Evolutionary conservation across 2,329 filamentous ascomycete species (phyloP).

Genomic region (Xylaria polymorpha): DNA sequence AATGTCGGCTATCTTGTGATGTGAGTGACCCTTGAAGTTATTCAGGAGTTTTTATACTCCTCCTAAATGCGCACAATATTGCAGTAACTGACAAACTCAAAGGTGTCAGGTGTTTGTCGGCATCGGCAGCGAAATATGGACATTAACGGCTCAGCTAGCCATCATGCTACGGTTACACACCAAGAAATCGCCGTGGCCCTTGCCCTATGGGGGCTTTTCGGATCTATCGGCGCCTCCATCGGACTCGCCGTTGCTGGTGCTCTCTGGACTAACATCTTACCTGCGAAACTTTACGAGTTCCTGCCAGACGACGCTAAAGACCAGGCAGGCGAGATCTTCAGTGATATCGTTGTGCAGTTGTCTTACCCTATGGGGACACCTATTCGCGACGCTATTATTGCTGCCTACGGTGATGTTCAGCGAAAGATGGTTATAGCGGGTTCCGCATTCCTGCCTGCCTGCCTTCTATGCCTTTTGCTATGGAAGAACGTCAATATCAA

Average conservation of each 20-base stretch:
- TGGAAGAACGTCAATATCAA: conserved; percentile 30
- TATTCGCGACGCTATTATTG: conserved; percentile 12
- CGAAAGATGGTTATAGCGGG: conserved; percentile 26
- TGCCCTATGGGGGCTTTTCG: conserved; percentile 14
- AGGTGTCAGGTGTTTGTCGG: conserved; percentile 22
- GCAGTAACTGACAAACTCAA: background rate
- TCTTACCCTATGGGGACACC: conserved; percentile 13
- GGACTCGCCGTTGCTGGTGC: conserved; percentile 17
- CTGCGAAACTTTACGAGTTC: conserved; percentile 21
- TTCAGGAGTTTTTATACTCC: background rate
- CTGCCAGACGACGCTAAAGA: conserved; percentile 13
- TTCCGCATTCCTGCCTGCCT: conserved; percentile 15
- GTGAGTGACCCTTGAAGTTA: conserved; percentile 1
- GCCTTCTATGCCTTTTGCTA: conserved; percentile 20
- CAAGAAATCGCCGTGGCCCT: conserved; percentile 23
- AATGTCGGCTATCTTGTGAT: conserved; percentile 20
- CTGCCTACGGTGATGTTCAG: conserved; percentile 20
- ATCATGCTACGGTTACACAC: conserved; percentile 23
- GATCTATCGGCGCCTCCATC: conserved; percentile 20
- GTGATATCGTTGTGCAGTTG: conserved; percentile 10
- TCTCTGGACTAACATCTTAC: conserved; percentile 21
- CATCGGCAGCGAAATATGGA: conserved; percentile 18
- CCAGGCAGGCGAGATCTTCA: conserved; percentile 4
- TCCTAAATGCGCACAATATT: background rate
- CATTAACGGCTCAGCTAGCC: conserved; percentile 16